These are phyloP conservation scores for Ceratocystis cacaofunesta DNA, from an alignment of 2,329 filamentous ascomycete species.

Conservation along the genomic window DNA sequence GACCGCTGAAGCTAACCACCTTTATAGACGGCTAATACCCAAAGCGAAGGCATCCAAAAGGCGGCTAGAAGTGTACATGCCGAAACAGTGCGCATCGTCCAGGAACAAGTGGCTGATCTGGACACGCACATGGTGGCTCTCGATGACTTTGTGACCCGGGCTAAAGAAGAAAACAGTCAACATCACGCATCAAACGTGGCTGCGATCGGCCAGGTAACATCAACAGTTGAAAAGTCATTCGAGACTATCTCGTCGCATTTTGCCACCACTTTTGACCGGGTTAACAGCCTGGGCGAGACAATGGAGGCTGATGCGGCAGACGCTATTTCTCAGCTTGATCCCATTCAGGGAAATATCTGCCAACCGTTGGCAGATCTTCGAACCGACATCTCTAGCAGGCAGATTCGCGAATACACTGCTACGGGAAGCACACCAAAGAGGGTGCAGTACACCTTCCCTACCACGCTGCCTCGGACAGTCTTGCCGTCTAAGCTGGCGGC, in stretches of 20 bases:
- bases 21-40: constrained; percentile 53
- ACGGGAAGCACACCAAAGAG: constrained; percentile 82
- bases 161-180: constrained; percentile 61
- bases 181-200: constrained; percentile 56
- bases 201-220: constrained; percentile 52
- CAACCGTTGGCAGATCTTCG: constrained; percentile 59
- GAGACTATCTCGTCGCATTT: constrained; percentile 57
- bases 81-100: constrained; percentile 78
- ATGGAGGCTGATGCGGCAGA: constrained; percentile 45
- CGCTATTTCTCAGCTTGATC: constrained; percentile 45
- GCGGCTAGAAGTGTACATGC: constrained; percentile 79
- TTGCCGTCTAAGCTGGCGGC: constrained; percentile 32
- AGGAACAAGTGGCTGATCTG: constrained; percentile 76
- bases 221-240: constrained; percentile 55
- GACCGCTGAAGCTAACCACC: constrained; percentile 20
- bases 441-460: constrained; percentile 65
- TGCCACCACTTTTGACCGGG: constrained; percentile 49
- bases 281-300: constrained; percentile 53
- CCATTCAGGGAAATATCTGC: constrained; percentile 45
- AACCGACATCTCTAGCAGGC: constrained; percentile 46
- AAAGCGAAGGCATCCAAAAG: constrained; percentile 68
- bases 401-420: constrained; percentile 63
- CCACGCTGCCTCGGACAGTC: constrained; percentile 58
- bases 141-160: constrained; percentile 77
- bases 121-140: constrained; percentile 77